A percentile compares a stretch with the other conserved stretches of the same genome.
These are phyloP conservation scores for Ambrosiella xylebori DNA, from an alignment of 2,329 filamentous ascomycete genomes.

Conservation along the genomic window DNA sequence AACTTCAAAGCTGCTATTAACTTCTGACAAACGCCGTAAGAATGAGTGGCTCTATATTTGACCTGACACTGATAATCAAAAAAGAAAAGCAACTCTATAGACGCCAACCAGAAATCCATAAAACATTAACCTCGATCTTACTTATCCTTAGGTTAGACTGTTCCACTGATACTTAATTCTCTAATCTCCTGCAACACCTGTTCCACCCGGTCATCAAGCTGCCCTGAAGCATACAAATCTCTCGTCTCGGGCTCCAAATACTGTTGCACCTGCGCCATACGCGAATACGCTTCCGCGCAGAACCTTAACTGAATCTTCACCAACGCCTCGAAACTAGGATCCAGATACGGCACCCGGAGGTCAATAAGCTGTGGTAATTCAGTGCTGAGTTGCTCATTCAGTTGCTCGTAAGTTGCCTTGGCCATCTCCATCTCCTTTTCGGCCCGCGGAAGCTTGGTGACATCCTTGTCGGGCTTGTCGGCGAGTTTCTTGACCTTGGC, in stretches of 20 bases:
- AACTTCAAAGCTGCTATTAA: too few relatives aligned
- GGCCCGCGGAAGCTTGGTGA: constrained; percentile 83
- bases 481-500: constrained; percentile 93
- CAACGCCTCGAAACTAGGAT: constrained; percentile 90
- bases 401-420: constrained; percentile 79
- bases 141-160: constrained; percentile 28
- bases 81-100: not conserved
- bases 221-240: constrained; percentile 88
- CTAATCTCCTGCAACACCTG: constrained; percentile 93
- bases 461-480: constrained; percentile 98
- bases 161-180: constrained; percentile 78
- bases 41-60: constrained; percentile 1
- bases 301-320: constrained; percentile 98
- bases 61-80: not conserved
- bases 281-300: constrained; percentile 90
- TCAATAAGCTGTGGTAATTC: constrained; percentile 95
- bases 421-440: constrained; percentile 96
- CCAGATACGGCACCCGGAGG: constrained; percentile 86
- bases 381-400: constrained; percentile 87
- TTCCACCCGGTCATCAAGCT: constrained; percentile 81
- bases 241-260: constrained; percentile 90
- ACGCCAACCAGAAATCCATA: not conserved
- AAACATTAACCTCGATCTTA: not conserved
- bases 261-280: constrained; percentile 98
- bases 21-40: not conserved